Evolutionary conservation across 2,329 filamentous ascomycete genomes (phyloP), one percentile per base, ranked within the genome.

Genomic region (Cladosporium halotolerans): DNA sequence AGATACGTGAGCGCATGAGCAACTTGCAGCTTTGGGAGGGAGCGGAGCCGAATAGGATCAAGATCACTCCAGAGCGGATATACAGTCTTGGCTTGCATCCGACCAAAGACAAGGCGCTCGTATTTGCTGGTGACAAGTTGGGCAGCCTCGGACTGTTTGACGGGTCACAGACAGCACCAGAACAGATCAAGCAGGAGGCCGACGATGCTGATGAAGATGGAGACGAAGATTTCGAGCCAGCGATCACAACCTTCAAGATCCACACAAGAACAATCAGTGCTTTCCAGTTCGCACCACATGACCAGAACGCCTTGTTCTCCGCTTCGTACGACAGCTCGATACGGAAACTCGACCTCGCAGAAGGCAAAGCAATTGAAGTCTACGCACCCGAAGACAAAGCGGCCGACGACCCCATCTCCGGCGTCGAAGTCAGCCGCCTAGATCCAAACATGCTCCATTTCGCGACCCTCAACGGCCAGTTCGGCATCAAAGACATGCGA

Each of bases 111-210:
- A 97, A 97, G 63, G 84, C 91, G 0, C 76, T 99, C 2, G 79
- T 97, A 1, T 95, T 99, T 66, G 92, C 92, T 0, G 92, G 92
- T 9, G 93, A 99, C 64, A 99, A 99, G 68, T 80, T 95, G 59
- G 92, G 93, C 1, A 88, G 89, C 19, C 77, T 97, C 55, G 93
- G 93, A 0, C 82, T 99, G 1, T 92, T 96, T 52, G 92, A 99
- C 66, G 90, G 85, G 1, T 91, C 88, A 0, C 89, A 95, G 60
- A 79, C 80, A 2, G 73, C 74, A 2, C 65, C 79, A 3, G 63
- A 66, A 6, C 53, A 67, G 48, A 67, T 72, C 45, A 65, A 69
- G 46, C 72, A 75, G 57, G 70, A 76, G 47, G 72, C 75, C 32
- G 69, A 68, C 13, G 82, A 84, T 53, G 80, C 82, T 8, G 84